Evolutionary conservation across 163 green algal species (phyloP).

Genomic region (Scenedesmus sp.): DNA sequence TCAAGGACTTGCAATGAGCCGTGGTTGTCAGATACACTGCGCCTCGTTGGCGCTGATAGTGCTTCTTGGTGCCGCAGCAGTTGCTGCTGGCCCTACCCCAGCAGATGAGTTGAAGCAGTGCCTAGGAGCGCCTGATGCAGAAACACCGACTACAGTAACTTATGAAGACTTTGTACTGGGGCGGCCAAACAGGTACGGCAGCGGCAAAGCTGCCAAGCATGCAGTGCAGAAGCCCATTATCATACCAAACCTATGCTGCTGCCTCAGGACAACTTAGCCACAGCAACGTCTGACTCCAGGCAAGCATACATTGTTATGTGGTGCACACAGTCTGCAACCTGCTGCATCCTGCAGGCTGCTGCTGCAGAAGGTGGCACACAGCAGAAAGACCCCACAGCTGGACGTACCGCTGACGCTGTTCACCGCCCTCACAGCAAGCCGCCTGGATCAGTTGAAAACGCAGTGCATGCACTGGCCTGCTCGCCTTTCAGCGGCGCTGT

Average conservation of each 20-base stretch:
- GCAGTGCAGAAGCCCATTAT: background rate
- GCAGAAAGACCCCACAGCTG: background rate
- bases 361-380: conserved; percentile 36
- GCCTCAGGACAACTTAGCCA: background rate
- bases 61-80: background rate
- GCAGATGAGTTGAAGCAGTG: background rate
- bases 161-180: background rate
- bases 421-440: background rate
- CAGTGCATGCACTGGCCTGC: conserved; percentile 25
- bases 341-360: background rate
- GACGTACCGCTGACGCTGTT: conserved; percentile 3
- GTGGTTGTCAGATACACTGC: background rate
- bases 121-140: background rate
- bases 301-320: background rate
- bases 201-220: background rate
- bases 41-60: background rate
- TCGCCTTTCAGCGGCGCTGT: background rate
- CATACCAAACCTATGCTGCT: background rate
- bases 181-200: background rate
- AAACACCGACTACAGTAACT: background rate
- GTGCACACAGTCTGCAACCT: background rate
- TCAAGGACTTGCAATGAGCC: background rate
- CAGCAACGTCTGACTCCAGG: too few species aligned
- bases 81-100: background rate
- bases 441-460: conserved; percentile 3